Evolutionary conservation across 2,329 filamentous ascomycete genomes (phyloP).

Genomic region (Pezizomycotina sp.): DNA sequence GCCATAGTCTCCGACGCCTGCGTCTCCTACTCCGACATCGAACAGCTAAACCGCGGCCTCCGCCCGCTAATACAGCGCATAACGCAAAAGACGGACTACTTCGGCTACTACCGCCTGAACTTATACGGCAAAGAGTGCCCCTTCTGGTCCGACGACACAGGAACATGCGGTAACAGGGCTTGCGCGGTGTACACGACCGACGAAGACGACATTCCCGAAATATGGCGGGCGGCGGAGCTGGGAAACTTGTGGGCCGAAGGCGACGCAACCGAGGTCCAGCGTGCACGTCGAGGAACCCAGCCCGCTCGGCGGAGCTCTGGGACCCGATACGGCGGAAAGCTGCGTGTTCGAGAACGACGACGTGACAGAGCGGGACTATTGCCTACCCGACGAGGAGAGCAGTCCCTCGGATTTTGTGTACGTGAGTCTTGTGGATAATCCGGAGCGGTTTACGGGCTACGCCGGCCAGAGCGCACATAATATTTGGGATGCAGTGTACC

Average conservation of each 20-base stretch:
- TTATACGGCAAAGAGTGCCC: constrained; percentile 88
- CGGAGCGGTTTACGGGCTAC: constrained; percentile 91
- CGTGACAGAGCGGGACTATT: constrained; percentile 62
- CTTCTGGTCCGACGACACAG: constrained; percentile 86
- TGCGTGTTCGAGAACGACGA: constrained; percentile 73
- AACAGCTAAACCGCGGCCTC: constrained; percentile 61
- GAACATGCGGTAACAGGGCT: constrained; percentile 91
- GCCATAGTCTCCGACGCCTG: constrained; percentile 88
- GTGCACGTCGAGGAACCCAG: constrained; percentile 48
- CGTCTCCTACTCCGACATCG: constrained; percentile 80
- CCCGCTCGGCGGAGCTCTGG: constrained; percentile 66
- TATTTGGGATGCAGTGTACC: constrained; percentile 93
- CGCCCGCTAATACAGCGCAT: constrained; percentile 64
- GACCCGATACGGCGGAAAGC: constrained; percentile 77
- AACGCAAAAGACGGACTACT: constrained; percentile 83
- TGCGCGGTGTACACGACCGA: constrained; percentile 92
- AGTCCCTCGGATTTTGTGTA: constrained; percentile 59
- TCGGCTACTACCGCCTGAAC: constrained; percentile 91
- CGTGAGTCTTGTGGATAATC: constrained; percentile 82
- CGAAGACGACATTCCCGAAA: constrained; percentile 77
- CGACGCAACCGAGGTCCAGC: constrained; percentile 67
- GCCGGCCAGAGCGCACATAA: constrained; percentile 67
- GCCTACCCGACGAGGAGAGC: constrained; percentile 85
- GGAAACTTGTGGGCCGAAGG: constrained; percentile 81
- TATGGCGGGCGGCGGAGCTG: constrained; percentile 83